Base-by-base conservation (phyloP, 768 basidiomycete genomes). In the Serpula lacrymans region DNA sequence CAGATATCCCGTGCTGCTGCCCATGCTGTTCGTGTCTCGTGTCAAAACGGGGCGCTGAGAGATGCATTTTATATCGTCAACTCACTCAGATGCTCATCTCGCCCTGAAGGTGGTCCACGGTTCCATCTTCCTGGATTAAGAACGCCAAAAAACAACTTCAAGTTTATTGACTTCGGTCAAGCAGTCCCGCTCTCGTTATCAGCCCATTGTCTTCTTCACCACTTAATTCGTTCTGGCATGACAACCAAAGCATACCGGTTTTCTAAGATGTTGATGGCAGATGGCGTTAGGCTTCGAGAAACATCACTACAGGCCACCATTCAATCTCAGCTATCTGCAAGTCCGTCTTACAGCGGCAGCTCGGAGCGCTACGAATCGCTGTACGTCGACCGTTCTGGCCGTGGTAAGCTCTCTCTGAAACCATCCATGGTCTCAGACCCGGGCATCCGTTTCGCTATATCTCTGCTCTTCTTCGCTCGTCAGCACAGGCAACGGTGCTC, bases 191-290 rank as follows among this genome's bases (percentile, higher is more conserved):
- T 77, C 3, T 78, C 77, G 16, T 64, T 88, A 3, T 62, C 80
- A 13, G 72, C 77, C 0, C 86, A 89, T 49, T 64, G 70, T 20
- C 67, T 89, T 28, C 48, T 89, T 8, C 87, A 90, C 36, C 70
- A 72, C 22, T 67, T 87, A 27, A 53, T 88, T 16, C 78, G 82
- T 36, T 46, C 62, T 6, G 74, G 80, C 2, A 59, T 72, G 37
- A 43, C 62, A 1, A 54, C 67, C 37, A 70, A 74, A 34, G 84
- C 82, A 0, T 65, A 69, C 22, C 53, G 57, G 21, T 68, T 78
- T 5, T 69, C 78, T 0, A 59, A 73, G 3, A 50, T 65, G 17
- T 70, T 88, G 69, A 75, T 87, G 56, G 52, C 61, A 16, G 61
- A 68, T 6, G 78, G 81, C 5, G 69, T 82, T 10, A 62, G 51